Base-by-base conservation (phyloP, 352 stramenopile species). In the Phytophthora vignae region DNA sequence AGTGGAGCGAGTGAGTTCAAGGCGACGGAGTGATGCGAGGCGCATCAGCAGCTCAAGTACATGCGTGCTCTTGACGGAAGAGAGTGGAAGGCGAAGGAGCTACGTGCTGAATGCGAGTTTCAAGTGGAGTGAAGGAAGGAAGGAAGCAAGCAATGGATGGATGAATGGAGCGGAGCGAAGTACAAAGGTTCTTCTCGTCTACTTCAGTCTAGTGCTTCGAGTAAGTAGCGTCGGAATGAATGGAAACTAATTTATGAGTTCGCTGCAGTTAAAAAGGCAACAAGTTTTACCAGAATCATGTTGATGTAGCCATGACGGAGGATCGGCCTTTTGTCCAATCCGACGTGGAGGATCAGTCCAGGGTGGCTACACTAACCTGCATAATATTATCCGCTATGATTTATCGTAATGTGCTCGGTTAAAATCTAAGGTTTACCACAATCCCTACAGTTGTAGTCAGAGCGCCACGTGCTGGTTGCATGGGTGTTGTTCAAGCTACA, bases 181-280 rank as follows among this genome's bases (percentile, higher is more conserved):
- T 36, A 36, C 29, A 36, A 7, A 36, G 7, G 29, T 44, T 44
- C 38, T 44, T 44, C 38, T 44, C 38, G 14, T 44, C 29, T 36
- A 36, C 29, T 36, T 36, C 29, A 36, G 29, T 36, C 29, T 63
- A 11, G 17, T 60, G 29, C 56, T 60, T 50, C 15, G 62, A 69
- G 31, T 44, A 64, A 67, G 53, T 65, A 74, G 60, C 55, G 59
- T 71, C 55, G 55, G 42, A 75, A 76, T 78, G 36, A 76, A 78
- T 78, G 72, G 67, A 73, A 78, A 65, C 72, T 78, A 78, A 78
- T 65, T 78, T 78, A 78, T 78, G 72, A 76, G 72, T 78, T 78
- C 60, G 71, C 71, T 77, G 65, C n/a, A 67, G 15, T 15, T 49
- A 53, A 50, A 54, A 50, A 52, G 22, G 60, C 22, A 52, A 53